phyloP scores from a whole-genome alignment of 163 green algal genomes.

The Chlamydomonas reinhardtii region DNA sequence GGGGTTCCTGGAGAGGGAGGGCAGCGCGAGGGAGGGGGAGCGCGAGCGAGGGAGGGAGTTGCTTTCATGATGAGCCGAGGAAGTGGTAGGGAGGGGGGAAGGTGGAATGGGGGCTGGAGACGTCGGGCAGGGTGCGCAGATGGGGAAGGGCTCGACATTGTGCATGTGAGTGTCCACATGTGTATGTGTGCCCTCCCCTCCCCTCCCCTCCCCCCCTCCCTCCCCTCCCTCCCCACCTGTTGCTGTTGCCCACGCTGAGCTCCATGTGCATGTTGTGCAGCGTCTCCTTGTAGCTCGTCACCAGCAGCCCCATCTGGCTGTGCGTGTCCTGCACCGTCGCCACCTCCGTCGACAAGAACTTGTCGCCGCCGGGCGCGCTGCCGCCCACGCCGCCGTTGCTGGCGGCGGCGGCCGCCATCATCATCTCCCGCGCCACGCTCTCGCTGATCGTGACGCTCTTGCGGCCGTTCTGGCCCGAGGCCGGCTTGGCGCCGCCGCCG shows the following conservation, averaged over 20 bases:
- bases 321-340: slow-evolving; percentile 49
- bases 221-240: too few species aligned
- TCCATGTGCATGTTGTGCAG: slow-evolving; percentile 47
- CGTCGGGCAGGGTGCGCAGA: too few species aligned
- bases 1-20: too few species aligned
- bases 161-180: too few species aligned
- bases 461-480: not conserved
- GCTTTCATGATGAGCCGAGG: too few species aligned
- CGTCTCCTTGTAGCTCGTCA: slow-evolving; percentile 45
- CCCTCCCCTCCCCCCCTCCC: too few species aligned
- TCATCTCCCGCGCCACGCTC: slow-evolving; percentile 34
- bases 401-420: slow-evolving; percentile 31
- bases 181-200: too few species aligned
- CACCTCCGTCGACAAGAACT: slow-evolving; percentile 37
- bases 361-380: not conserved
- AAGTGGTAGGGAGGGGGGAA: too few species aligned
- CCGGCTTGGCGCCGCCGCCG: not conserved
- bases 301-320: slow-evolving; percentile 45
- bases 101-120: too few species aligned
- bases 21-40: not conserved
- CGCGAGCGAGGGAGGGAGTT: too few species aligned
- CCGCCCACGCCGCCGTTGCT: not conserved
- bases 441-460: not conserved
- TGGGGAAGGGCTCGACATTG: too few species aligned
- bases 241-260: slow-evolving; percentile 14